A percentile compares a stretch with the other conserved stretches of the same genome.
Evolutionary conservation across 2,329 filamentous ascomycete species (phyloP).

Genomic region (Elsinoe perseae): DNA sequence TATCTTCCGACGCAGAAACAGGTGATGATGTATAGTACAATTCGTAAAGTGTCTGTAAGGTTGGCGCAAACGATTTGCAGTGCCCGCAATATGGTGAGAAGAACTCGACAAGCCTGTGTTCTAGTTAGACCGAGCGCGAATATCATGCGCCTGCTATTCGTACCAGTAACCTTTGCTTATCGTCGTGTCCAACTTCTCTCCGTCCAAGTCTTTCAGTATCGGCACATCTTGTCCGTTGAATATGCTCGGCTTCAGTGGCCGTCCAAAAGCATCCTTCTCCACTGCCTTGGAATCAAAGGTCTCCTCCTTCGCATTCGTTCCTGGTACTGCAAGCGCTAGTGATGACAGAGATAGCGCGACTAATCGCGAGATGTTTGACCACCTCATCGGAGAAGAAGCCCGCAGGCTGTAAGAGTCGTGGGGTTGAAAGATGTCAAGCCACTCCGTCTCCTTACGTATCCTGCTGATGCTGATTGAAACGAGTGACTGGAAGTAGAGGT

Average conservation of each 20-base stretch:
- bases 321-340: constrained; percentile 20
- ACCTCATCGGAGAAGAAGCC: constrained; percentile 24
- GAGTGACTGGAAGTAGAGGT: not conserved
- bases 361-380: constrained; percentile 24
- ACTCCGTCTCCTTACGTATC: not conserved
- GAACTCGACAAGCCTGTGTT: constrained; percentile 39
- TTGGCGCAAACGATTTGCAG: constrained; percentile 71
- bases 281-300: constrained; percentile 9
- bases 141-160: constrained; percentile 4
- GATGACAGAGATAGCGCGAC: constrained; percentile 26
- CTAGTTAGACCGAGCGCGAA: not conserved
- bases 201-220: constrained; percentile 54
- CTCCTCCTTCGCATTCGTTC: constrained; percentile 16
- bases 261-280: constrained; percentile 20
- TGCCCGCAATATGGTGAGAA: constrained; percentile 54
- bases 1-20: constrained; percentile 39
- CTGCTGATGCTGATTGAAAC: not conserved
- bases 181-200: constrained; percentile 50
- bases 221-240: constrained; percentile 64
- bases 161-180: constrained; percentile 62
- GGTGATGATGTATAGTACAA: constrained; percentile 87
- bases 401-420: constrained; percentile 13
- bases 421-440: not conserved
- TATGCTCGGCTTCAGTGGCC: constrained; percentile 36
- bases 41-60: constrained; percentile 88